Conservation (phyloP, 768 basidiomycete species). For the Tubosaeta brunneosetosa region DNA sequence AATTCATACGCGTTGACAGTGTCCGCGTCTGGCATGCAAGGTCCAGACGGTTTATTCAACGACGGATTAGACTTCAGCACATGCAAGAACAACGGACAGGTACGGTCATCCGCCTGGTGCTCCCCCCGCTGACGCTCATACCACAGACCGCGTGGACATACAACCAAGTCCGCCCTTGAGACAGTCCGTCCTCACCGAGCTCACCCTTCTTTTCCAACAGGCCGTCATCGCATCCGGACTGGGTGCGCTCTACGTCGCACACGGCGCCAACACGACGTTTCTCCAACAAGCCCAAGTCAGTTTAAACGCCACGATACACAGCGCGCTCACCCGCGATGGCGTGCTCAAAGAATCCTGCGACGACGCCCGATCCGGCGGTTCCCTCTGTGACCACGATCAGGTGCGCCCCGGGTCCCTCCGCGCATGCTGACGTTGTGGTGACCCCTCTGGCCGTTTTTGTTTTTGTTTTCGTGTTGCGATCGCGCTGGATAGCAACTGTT, state of each 20-base stretch:
- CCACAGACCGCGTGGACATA: conserved; percentile 54
- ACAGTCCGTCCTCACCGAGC: not conserved
- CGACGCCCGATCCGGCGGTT: conserved; percentile 34
- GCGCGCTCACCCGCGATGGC: conserved; percentile 33
- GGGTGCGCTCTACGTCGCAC: conserved; percentile 41
- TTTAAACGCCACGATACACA: conserved; percentile 44
- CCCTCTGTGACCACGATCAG: conserved; percentile 46
- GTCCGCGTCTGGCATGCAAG: conserved; percentile 26
- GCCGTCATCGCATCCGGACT: conserved; percentile 54
- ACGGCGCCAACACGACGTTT: conserved; percentile 32
- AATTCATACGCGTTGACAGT: conserved; percentile 12
- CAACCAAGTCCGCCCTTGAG: conserved; percentile 40
- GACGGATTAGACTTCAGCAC: conserved; percentile 22
- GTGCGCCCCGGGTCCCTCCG: conserved; percentile 4
- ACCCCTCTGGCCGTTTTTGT: not conserved
- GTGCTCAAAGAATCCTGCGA: conserved; percentile 54
- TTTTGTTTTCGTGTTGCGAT: not conserved
- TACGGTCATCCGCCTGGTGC: not conserved
- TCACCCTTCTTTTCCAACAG: conserved; percentile 20
- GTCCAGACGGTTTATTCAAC: conserved; percentile 28
- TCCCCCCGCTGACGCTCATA: not conserved
- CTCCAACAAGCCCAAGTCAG: conserved; percentile 49
- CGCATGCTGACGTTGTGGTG: not conserved
- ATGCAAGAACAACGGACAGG: conserved; percentile 28
- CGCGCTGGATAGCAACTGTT: conserved; percentile 17